Evolutionary conservation across 2,329 filamentous ascomycete genomes (phyloP), one percentile per base, ranked within the genome.

Genomic region (Aspergillus sp.): DNA sequence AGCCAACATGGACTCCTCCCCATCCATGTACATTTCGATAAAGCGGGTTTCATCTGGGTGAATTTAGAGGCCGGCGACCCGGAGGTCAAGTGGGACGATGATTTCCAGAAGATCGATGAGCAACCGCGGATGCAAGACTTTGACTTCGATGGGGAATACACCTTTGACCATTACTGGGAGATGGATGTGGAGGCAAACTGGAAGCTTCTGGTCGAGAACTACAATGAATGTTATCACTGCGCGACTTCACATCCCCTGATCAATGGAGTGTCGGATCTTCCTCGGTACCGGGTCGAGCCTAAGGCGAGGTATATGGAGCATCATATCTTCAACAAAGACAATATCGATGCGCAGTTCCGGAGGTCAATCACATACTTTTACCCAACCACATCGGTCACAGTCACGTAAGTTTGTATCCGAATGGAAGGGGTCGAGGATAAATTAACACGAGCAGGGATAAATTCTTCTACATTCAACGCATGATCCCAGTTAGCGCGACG

Each of bases 401-500:
- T 74, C 23, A 68, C 71, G 70, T 75, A 63, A 64, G 71, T 71
- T 71, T 11, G 36, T 8, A 17, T 25, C 30, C 13, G 5, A 30
- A 2, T 3, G 19, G 25, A 38, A 30, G 27, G 8, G 3, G 7
- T 23, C 11, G 13, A 19, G 8, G 10, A 11, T 4, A 4, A 8
- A 30, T n/a, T 11, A 7, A 49, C 59, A 15, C 3, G 2, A 80
- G 10, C 17, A 68, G 66, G 21, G 81, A 44, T 76, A 82, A 63
- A 75, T 87, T 88, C 75, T 85, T 88, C 75, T 86, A 86, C 75
- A 84, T 88, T 60, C 84, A 87, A 70, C 80, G 85, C 57, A 86
- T 87, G 72, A 78, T 87, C 13, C 86, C 86, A 5, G 78, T 77
- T 47, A 77, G 78, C 1, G 78, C 85, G 0, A 79, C 75, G 19